These are phyloP conservation scores for Hanseniaspora uvarum DNA, from an alignment of 1,139 yeast species.

Conservation along the genomic window DNA sequence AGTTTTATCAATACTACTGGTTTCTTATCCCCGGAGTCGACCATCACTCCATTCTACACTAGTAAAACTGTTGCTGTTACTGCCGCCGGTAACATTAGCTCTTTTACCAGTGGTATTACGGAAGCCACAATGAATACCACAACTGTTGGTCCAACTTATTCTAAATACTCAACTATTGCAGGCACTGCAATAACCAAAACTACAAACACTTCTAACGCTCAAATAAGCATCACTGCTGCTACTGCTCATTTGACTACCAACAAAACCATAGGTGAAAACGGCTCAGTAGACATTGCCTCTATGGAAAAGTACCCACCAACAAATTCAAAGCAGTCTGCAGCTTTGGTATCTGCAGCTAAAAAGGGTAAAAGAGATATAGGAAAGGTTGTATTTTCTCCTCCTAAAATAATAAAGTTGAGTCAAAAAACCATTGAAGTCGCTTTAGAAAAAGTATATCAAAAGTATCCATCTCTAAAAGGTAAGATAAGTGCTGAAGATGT, in stretches of 20 bases:
- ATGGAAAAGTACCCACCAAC: conserved; percentile 5
- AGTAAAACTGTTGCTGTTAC: background rate
- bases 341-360: background rate
- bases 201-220: background rate
- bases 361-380: background rate
- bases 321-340: background rate
- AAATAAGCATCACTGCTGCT: background rate
- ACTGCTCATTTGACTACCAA: background rate
- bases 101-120: background rate
- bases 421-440: conserved; percentile 9
- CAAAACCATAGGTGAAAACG: background rate
- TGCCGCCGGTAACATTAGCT: background rate
- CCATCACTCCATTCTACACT: background rate
- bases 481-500: background rate
- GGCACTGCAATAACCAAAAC: background rate
- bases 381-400: background rate
- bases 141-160: background rate
- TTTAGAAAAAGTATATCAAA: conserved; percentile 12
- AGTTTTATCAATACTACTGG: background rate
- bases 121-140: background rate
- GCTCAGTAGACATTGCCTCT: background rate
- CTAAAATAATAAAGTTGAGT: conserved; percentile 9
- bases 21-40: background rate
- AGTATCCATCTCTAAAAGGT: conserved; percentile 10
- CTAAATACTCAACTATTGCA: background rate